A percentile compares a stretch with the other conserved stretches of the same genome.
Conservation (phyloP, 2,329 filamentous ascomycete species). For the Cytospora schulzeri region DNA sequence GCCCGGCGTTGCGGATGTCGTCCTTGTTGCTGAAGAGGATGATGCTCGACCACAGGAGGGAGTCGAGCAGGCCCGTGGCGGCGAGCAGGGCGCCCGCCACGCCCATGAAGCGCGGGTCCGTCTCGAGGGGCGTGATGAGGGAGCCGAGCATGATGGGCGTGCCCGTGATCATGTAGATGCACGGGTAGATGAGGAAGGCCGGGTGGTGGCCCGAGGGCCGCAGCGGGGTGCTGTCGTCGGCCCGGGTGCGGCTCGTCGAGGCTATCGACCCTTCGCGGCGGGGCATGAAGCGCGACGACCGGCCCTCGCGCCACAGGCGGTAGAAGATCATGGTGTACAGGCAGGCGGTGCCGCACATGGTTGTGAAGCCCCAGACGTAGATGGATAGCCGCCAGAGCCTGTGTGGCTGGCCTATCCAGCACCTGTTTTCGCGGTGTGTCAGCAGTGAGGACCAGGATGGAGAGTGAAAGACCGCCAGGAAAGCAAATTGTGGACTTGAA, state of each 20-base stretch:
- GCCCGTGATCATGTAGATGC: conserved; percentile 71
- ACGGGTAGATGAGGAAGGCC: conserved; percentile 66
- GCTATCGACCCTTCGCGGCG: conserved; percentile 12
- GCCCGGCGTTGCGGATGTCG: conserved; percentile 48
- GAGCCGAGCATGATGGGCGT: conserved; percentile 64
- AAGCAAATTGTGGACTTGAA: neutral
- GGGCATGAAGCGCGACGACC: conserved; percentile 31
- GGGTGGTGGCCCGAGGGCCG: conserved; percentile 44
- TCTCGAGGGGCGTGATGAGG: conserved; percentile 15
- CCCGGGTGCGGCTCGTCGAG: conserved; percentile 12
- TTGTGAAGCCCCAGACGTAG: conserved; percentile 64
- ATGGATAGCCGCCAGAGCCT: conserved; percentile 58
- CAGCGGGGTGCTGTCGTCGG: conserved; percentile 31
- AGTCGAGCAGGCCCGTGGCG: conserved; percentile 58
- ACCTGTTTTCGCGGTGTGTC: conserved; percentile 10
- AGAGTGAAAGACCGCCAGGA: neutral
- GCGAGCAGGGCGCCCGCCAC: conserved; percentile 62
- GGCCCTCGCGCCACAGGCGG: conserved; percentile 37
- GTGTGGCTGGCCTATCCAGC: conserved; percentile 62
- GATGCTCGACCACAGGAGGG: conserved; percentile 56
- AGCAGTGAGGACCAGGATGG: neutral
- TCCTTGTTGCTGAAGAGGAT: conserved; percentile 48
- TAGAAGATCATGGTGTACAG: conserved; percentile 47
- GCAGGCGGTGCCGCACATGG: conserved; percentile 40
- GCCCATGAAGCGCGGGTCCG: conserved; percentile 46